These are phyloP conservation scores for Neckera pumila DNA, from an alignment of 225 moss, liverwort and hornwort species.

Conservation along the genomic window DNA sequence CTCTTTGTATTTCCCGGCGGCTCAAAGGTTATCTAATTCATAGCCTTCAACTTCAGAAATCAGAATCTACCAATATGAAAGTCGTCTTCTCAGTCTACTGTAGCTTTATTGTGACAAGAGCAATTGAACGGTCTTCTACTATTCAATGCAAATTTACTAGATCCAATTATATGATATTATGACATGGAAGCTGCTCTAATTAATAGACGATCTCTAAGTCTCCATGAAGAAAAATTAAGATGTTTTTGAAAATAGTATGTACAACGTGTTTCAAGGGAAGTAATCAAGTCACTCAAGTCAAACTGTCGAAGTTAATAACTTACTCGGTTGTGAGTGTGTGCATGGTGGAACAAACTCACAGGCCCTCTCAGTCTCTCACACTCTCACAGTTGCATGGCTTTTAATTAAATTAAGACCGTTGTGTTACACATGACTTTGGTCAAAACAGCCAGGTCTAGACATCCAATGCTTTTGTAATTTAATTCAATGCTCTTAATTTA, in stretches of 20 bases:
- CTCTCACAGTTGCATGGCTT: neutral
- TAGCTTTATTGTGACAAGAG: neutral
- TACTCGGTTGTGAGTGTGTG: too few relatives aligned
- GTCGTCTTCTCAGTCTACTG: neutral
- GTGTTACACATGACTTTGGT: neutral
- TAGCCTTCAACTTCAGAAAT: too few relatives aligned
- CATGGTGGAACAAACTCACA: neutral
- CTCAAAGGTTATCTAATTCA: too few relatives aligned
- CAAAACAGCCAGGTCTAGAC: neutral
- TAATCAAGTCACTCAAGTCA: neutral
- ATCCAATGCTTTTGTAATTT: neutral
- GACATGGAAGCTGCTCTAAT: neutral
- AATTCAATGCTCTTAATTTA: neutral
- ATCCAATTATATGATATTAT: too few relatives aligned
- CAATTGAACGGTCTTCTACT: neutral
- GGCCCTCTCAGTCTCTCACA: too few relatives aligned
- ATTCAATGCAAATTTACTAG: neutral
- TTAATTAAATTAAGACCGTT: neutral
- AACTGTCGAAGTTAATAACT: neutral
- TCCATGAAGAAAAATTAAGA: neutral
- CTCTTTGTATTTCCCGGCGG: too few relatives aligned
- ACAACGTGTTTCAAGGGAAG: neutral
- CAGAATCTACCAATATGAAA: neutral
- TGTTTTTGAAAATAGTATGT: neutral
- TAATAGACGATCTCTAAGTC: neutral